phyloP scores from a whole-genome alignment of 1,284 basidiomycete species.

The Ceratobasidium sp. region DNA sequence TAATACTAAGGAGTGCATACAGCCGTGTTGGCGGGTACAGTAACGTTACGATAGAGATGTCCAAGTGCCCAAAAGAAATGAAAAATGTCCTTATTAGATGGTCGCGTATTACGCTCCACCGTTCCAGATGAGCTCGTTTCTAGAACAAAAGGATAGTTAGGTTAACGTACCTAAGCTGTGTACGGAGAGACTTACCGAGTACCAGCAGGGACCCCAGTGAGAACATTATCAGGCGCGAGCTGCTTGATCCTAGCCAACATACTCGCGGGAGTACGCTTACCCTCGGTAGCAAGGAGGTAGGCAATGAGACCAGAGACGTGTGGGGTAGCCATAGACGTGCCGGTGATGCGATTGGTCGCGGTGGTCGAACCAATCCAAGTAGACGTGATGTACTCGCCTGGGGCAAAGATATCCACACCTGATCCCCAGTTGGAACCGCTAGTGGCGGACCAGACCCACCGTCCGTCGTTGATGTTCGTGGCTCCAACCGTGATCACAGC shows the following conservation, averaged over 20 bases:
- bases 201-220: conserved; percentile 36
- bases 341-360: conserved; percentile 43
- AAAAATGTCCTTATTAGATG: not conserved
- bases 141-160: not conserved
- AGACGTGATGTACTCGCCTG: conserved; percentile 56
- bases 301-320: conserved; percentile 50
- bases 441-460: conserved; percentile 68
- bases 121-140: conserved; percentile 37
- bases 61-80: not conserved
- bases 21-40: no score
- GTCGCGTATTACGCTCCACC: not conserved
- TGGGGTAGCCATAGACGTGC: conserved; percentile 51
- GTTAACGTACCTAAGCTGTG: not conserved
- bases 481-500: conserved; percentile 59
- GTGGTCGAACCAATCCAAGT: conserved; percentile 45
- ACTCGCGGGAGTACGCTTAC: conserved; percentile 47
- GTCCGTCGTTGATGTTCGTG: conserved; percentile 56
- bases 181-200: conserved; percentile 3
- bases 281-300: conserved; percentile 37
- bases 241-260: not conserved
- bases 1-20: no score
- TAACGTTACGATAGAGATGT: no score
- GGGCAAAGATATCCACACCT: conserved; percentile 59
- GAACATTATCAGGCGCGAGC: conserved; percentile 18
- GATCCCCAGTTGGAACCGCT: conserved; percentile 73